phyloP scores from a whole-genome alignment of 2,329 filamentous ascomycete genomes.

The Phaeosphaeria sp. region DNA sequence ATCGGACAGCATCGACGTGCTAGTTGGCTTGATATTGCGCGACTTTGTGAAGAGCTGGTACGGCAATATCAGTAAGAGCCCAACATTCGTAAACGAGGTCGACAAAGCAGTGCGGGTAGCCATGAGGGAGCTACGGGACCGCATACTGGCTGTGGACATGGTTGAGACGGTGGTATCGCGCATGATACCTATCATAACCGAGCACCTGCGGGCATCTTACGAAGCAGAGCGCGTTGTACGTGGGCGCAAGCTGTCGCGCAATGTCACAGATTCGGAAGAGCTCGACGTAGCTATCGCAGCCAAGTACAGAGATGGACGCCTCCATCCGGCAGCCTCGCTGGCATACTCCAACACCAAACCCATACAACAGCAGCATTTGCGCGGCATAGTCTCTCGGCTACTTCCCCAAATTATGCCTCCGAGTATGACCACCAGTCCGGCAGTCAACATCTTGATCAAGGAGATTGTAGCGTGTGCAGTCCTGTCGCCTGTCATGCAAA shows the following conservation, averaged over 20 bases:
- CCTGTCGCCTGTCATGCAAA: constrained; percentile 77
- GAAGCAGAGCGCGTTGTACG: constrained; percentile 86
- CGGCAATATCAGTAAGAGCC: constrained; percentile 78
- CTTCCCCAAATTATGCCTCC: constrained; percentile 77
- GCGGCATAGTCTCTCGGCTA: constrained; percentile 73
- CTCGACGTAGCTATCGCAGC: constrained; percentile 93
- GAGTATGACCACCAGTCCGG: constrained; percentile 76
- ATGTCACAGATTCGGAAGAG: constrained; percentile 95
- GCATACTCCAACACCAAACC: constrained; percentile 83
- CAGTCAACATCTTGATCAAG: constrained; percentile 79
- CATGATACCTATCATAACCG: constrained; percentile 85
- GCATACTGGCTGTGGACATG: constrained; percentile 77
- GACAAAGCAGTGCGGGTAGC: constrained; percentile 79
- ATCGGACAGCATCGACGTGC: constrained; percentile 78
- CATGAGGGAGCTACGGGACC: constrained; percentile 72
- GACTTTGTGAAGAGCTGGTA: constrained; percentile 95
- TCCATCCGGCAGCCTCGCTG: constrained; percentile 85
- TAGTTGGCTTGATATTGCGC: constrained; percentile 77
- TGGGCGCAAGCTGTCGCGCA: constrained; percentile 85
- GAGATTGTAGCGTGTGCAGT: constrained; percentile 96
- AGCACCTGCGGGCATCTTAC: constrained; percentile 88
- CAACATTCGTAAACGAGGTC: constrained; percentile 83
- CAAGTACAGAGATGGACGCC: constrained; percentile 86
- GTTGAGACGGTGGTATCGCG: constrained; percentile 82
- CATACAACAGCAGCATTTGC: constrained; percentile 86